Conservation (phyloP, 1,139 yeast genomes). For the Hemisphaericaspora lyxosophila region DNA sequence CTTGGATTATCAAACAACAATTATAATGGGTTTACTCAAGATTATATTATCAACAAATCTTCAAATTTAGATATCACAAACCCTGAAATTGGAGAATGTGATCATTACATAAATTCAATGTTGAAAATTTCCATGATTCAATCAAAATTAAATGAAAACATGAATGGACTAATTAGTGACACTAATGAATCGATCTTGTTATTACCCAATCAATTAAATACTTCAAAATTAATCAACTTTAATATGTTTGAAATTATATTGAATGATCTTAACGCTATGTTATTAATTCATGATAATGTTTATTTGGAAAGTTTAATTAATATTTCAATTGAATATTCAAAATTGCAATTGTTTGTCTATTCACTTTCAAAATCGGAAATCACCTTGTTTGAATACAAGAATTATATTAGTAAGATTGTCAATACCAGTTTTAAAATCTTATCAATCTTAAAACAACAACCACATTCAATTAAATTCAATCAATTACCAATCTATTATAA, state of each 20-base stretch:
- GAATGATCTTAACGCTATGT: constrained; percentile 26
- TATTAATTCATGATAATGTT: constrained; percentile 5
- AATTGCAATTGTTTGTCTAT: constrained; percentile 40
- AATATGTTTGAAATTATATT: constrained; percentile 47
- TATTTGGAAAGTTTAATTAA: constrained; percentile 26
- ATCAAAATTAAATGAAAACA: constrained; percentile 41
- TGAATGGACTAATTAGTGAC: constrained; percentile 31
- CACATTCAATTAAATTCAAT: constrained; percentile 22
- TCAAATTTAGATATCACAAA: constrained; percentile 28
- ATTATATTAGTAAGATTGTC: constrained; percentile 30
- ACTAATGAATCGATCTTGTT: constrained; percentile 12
- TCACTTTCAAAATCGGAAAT: constrained; percentile 34
- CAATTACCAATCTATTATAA: constrained; percentile 44
- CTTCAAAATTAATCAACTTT: constrained; percentile 36
- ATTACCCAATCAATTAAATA: constrained; percentile 22
- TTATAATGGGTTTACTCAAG: constrained; percentile 43
- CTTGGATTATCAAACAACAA: constrained; percentile 42
- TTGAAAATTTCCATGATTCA: constrained; percentile 43
- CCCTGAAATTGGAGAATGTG: constrained; percentile 19
- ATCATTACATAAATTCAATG: constrained; percentile 40
- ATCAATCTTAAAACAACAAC: constrained; percentile 19
- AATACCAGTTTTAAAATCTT: constrained; percentile 29
- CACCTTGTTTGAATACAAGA: constrained; percentile 29
- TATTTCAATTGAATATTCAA: constrained; percentile 39
- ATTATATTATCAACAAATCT: constrained; percentile 40